Conservation (phyloP, 1,284 basidiomycete genomes). For the Fereydounia khargensis region DNA sequence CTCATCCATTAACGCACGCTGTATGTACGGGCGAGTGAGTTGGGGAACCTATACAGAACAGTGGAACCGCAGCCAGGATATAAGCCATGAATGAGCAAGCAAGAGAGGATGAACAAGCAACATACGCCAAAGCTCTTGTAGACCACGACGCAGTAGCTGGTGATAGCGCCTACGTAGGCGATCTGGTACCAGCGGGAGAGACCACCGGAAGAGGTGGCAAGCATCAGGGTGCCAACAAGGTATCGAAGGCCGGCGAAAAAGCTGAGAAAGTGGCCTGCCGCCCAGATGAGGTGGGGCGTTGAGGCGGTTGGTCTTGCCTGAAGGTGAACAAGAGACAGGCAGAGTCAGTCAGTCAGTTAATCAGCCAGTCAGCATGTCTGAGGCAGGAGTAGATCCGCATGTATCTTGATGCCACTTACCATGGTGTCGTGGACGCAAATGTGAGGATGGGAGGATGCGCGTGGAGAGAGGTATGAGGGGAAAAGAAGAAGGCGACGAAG, state of each 20-base stretch:
- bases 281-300: slow-evolving; percentile 57
- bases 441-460: too few relatives aligned
- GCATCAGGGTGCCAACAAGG: slow-evolving; percentile 38
- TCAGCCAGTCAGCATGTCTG: too few relatives aligned
- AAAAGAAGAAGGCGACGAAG: too few relatives aligned
- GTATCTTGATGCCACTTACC: too few relatives aligned
- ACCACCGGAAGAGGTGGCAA: slow-evolving; percentile 31
- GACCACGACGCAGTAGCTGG: slow-evolving; percentile 57
- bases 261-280: slow-evolving; percentile 54
- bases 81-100: too few relatives aligned
- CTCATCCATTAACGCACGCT: slow-evolving; percentile 57
- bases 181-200: slow-evolving; percentile 50
- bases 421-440: too few relatives aligned
- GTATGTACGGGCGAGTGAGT: slow-evolving; percentile 52
- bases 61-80: too few relatives aligned
- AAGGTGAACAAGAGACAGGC: too few relatives aligned
- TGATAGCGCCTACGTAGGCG: slow-evolving; percentile 55
- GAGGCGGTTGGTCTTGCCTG: slow-evolving; percentile 44
- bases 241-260: slow-evolving; percentile 54
- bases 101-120: not conserved
- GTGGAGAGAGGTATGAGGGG: too few relatives aligned
- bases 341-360: too few relatives aligned
- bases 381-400: too few relatives aligned
- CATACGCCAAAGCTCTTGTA: slow-evolving; percentile 54
- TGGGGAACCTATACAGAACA: slow-evolving; percentile 44